phyloP scores from a whole-genome alignment of 345 rosid species.

The Citrus sp. region DNA sequence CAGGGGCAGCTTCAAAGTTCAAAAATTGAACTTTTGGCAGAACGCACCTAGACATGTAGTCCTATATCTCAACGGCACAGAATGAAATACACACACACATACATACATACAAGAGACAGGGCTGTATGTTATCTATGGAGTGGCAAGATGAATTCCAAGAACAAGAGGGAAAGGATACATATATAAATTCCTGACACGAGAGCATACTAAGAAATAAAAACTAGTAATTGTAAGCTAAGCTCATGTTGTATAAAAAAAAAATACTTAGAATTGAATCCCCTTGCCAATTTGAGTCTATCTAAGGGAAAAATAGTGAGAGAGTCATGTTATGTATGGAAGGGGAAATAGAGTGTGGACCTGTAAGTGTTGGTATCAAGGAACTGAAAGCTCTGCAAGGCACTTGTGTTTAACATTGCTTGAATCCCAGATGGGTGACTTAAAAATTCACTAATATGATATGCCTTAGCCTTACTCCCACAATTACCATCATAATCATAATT shows the following conservation, averaged over 20 bases:
- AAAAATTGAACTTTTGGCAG: conserved; percentile 60
- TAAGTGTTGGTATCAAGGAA: conserved; percentile 50
- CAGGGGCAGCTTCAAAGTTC: conserved; percentile 72
- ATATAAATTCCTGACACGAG: background rate
- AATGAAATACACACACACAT: background rate
- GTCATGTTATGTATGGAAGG: background rate
- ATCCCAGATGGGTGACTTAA: conserved; percentile 66
- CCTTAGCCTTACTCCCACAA: conserved; percentile 17
- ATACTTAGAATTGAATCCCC: too few species aligned
- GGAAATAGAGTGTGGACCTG: conserved; percentile 37
- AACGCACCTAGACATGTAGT: conserved; percentile 49
- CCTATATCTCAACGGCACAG: background rate
- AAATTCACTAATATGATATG: conserved; percentile 52
- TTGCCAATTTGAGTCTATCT: too few species aligned
- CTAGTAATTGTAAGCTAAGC: background rate
- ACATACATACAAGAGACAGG: background rate
- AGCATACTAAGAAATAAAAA: background rate
- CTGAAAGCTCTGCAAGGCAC: conserved; percentile 55
- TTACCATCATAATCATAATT: conserved; percentile 14
- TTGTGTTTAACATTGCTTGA: conserved; percentile 63
- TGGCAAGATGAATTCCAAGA: background rate
- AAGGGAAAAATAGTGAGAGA: too few species aligned
- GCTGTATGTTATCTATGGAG: background rate
- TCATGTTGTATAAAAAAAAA: background rate
- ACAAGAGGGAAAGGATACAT: background rate